phyloP scores from a whole-genome alignment of 2,329 filamentous ascomycete species.

The Alternaria sp. region DNA sequence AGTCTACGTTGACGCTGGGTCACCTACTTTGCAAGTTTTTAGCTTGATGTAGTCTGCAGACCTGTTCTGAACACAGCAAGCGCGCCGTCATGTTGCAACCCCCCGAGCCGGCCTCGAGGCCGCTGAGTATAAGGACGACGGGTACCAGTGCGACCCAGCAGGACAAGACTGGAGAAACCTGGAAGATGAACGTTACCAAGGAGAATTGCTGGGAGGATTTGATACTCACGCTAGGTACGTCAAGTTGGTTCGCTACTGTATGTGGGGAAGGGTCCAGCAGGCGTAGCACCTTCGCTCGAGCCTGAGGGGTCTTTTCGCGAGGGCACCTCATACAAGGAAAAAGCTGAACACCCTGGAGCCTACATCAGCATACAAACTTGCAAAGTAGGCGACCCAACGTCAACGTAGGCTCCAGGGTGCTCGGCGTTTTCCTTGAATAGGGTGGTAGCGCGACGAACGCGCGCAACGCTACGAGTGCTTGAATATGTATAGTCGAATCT shows the following conservation, averaged over 20 bases:
- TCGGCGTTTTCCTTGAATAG: too few species aligned
- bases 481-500: background rate
- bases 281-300: background rate
- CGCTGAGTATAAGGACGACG: conserved; percentile 44
- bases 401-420: too few species aligned
- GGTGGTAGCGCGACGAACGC: background rate
- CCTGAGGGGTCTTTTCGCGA: too few species aligned
- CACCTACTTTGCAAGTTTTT: too few species aligned
- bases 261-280: background rate
- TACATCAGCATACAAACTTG: too few species aligned
- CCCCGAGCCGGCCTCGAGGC: conserved; percentile 37
- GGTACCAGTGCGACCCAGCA: conserved; percentile 43
- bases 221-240: conserved; percentile 54
- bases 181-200: conserved; percentile 48
- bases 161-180: conserved; percentile 53
- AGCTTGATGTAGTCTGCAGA: too few species aligned
- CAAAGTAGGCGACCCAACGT: too few species aligned
- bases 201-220: conserved; percentile 57
- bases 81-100: conserved; percentile 35
- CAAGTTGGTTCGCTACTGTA: background rate
- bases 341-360: too few species aligned
- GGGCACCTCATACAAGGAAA: too few species aligned
- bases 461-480: background rate
- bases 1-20: too few species aligned
- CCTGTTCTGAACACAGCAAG: conserved; percentile 17